These are phyloP conservation scores for Amauroascus verrucosus DNA, from an alignment of 2,329 filamentous ascomycete genomes.

Conservation along the genomic window DNA sequence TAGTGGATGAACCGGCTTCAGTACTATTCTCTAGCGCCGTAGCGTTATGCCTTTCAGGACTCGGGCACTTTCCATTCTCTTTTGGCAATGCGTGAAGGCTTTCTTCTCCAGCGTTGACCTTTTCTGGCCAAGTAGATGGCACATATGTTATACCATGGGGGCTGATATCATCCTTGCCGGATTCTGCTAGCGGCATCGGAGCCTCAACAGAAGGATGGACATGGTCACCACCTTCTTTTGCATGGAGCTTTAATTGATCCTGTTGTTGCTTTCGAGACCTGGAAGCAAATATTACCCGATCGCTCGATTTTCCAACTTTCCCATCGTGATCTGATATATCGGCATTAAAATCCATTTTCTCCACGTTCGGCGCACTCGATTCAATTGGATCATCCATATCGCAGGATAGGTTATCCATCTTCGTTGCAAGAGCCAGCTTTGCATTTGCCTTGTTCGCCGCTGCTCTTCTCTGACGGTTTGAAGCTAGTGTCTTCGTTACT, in stretches of 20 bases:
- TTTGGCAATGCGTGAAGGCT: not conserved
- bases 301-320: not conserved
- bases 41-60: not conserved
- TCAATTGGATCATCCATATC: conserved; percentile 18
- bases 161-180: not conserved
- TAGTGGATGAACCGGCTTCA: not conserved
- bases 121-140: not conserved
- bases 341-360: not conserved
- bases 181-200: not conserved
- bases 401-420: conserved; percentile 11
- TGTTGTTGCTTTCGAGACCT: not conserved
- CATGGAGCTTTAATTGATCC: not conserved
- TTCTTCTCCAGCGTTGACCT: not conserved
- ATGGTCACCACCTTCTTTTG: not conserved
- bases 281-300: not conserved
- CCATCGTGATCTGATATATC: not conserved
- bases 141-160: not conserved
- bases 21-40: not conserved
- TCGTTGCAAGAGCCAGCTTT: conserved; percentile 13
- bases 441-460: conserved; percentile 15
- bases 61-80: not conserved
- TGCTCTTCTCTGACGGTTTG: conserved; percentile 11
- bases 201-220: no score
- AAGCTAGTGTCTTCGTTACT: conserved; percentile 16
- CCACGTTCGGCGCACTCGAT: conserved; percentile 9